Evolutionary conservation across 495 filamentous ascomycete species (phyloP).

Genomic region (Tuber aestivum): DNA sequence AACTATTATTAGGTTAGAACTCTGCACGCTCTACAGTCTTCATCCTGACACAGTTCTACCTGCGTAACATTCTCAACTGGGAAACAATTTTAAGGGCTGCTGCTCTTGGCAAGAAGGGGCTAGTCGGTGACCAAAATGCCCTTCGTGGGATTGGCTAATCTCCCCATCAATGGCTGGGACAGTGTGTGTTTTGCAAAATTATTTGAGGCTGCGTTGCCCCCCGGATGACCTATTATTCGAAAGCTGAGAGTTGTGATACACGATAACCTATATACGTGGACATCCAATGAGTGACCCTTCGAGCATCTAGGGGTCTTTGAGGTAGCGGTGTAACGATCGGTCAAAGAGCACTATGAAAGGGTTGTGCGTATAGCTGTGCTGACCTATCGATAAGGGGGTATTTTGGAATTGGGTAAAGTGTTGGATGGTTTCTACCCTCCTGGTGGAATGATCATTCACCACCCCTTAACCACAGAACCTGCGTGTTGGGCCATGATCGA

Average conservation of each 20-base stretch:
- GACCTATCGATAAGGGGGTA: background rate
- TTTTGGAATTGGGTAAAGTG: background rate
- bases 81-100: background rate
- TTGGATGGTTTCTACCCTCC: background rate
- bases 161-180: background rate
- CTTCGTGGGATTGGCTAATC: background rate
- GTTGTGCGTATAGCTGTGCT: background rate
- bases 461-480: background rate
- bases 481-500: background rate
- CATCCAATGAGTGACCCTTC: background rate
- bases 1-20: background rate
- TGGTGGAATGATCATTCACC: background rate
- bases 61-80: background rate
- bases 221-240: background rate
- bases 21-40: background rate
- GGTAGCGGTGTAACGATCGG: background rate
- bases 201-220: background rate
- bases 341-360: background rate
- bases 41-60: background rate
- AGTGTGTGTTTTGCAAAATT: background rate
- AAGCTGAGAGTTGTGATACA: background rate
- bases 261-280: no score
- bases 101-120: background rate
- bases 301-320: background rate
- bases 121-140: background rate